Percentiles rank a stretch among this genome's conserved stretches.
Conservation (phyloP, 768 basidiomycete genomes). For the Cyathus striatus region DNA sequence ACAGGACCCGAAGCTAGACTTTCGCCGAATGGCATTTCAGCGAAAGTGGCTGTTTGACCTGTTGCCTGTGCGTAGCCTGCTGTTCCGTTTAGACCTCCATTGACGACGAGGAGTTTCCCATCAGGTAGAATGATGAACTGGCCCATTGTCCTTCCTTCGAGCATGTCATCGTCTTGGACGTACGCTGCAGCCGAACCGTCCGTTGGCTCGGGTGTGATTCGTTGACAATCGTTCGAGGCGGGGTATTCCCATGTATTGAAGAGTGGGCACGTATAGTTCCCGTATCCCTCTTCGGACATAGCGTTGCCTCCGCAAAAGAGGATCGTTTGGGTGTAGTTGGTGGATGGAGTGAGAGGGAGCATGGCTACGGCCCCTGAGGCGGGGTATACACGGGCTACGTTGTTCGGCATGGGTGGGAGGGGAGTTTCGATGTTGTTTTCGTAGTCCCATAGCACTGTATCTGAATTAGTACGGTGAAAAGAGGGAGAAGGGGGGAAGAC, state of each 20-base stretch:
- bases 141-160: constrained; percentile 81
- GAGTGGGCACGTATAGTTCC: constrained; percentile 69
- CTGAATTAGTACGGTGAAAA: neutral
- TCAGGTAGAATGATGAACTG: constrained; percentile 84
- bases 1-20: constrained; percentile 80
- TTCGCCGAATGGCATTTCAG: constrained; percentile 62
- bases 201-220: constrained; percentile 80
- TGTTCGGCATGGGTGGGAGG: constrained; percentile 68
- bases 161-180: constrained; percentile 70
- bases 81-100: constrained; percentile 82
- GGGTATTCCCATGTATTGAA: constrained; percentile 72
- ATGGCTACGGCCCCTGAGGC: constrained; percentile 86
- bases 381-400: constrained; percentile 80
- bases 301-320: constrained; percentile 89
- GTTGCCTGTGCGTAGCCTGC: constrained; percentile 75
- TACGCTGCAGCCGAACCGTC: constrained; percentile 60
- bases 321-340: constrained; percentile 81
- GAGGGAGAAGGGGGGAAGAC: constrained; percentile 17
- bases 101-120: constrained; percentile 72
- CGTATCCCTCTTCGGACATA: constrained; percentile 69
- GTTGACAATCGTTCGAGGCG: constrained; percentile 68
- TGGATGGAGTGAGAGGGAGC: constrained; percentile 88
- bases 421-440: constrained; percentile 50
- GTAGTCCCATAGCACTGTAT: constrained; percentile 53
- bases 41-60: constrained; percentile 36